These are phyloP conservation scores for Rhodosporidiobolus odoratus DNA, from an alignment of 768 basidiomycete species.

Conservation along the genomic window DNA sequence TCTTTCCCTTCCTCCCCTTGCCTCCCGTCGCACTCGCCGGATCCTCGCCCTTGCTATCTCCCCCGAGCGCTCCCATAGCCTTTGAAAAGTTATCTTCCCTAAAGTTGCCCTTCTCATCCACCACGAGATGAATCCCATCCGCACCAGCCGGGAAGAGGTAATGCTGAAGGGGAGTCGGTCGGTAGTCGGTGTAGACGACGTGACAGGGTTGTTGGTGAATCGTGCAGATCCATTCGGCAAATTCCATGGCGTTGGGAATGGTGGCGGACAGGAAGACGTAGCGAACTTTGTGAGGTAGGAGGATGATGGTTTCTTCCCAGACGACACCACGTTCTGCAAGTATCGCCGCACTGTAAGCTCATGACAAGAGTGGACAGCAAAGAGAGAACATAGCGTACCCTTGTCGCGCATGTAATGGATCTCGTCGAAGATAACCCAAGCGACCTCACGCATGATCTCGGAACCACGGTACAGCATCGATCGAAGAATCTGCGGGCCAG, in stretches of 20 bases:
- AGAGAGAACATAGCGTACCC: constrained; percentile 42
- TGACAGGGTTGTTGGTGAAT: constrained; percentile 97
- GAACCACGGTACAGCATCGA: constrained; percentile 99
- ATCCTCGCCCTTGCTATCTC: constrained; percentile 42
- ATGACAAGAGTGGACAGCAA: not conserved
- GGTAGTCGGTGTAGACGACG: constrained; percentile 98
- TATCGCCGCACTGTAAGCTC: not conserved
- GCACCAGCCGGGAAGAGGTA: constrained; percentile 96
- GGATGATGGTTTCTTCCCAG: constrained; percentile 98
- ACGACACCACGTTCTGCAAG: constrained; percentile 84
- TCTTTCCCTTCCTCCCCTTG: constrained; percentile 84
- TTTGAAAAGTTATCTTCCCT: constrained; percentile 95
- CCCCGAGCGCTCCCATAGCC: constrained; percentile 83
- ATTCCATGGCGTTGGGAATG: constrained; percentile 98
- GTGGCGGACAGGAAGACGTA: constrained; percentile 99
- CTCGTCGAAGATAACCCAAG: constrained; percentile 99
- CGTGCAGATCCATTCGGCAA: constrained; percentile 97
- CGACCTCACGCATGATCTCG: constrained; percentile 99
- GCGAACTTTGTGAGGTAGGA: constrained; percentile 89
- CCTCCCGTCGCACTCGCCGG: constrained; percentile 80
- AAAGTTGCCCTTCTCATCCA: constrained; percentile 98
- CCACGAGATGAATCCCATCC: constrained; percentile 93
- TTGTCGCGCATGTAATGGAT: constrained; percentile 99
- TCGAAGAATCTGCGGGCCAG: constrained; percentile 68
- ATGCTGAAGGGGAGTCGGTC: constrained; percentile 94